Evolutionary conservation across 1,284 basidiomycete species (phyloP), one percentile per base, ranked within the genome.

Genomic region (Boletellus deceptivus): DNA sequence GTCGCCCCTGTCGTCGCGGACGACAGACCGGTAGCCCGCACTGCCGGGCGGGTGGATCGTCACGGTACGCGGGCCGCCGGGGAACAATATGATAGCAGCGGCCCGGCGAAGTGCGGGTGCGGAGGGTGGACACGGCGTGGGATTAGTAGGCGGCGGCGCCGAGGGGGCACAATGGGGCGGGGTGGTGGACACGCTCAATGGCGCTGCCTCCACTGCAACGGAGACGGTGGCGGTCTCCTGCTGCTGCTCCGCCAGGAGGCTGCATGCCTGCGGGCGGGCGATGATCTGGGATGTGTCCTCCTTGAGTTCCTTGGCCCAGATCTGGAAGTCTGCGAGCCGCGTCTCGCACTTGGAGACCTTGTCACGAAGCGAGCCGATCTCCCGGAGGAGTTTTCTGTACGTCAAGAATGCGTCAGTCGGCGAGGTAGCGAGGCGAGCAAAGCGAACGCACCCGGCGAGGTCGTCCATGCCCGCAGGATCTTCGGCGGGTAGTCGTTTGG

Each of bases 11-110:
- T 52, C 62, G 37, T 66, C 60, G 16, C 38, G 59, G 36, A 62
- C 24, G 37, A 43, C 34, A 1, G 59, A 29, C 11, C 53, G 57
- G 39, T 53, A 53, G 24, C 33, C 24, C 9, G 59, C 49, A 31
- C 61, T 60, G 4, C 18, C 25, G 0, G 57, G 63, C 5, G 63
- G 59, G 11, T 66, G 62, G n/a, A 66, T 64, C 3, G 61, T 66
- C 27, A 66, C 1, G n/a, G 60, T 64, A 11, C 60, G 59, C 2
- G 63, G 47, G 10, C 62, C 57, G 0, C 62, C 63, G 3, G 63
- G 63, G 16, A 64, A 62, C 0, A 52, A 53, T 27, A 62, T n/a
- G 18, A 50, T 3, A 4, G 60, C 62, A 4, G 60, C 60, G 18
- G 14, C 34, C 14, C 17, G 46, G 35, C 57, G 46, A 7, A 48